Percentiles rank a stretch among this genome's conserved stretches.
Evolutionary conservation across 2,329 filamentous ascomycete genomes (phyloP).

Genomic region (Aspergillus felis): DNA sequence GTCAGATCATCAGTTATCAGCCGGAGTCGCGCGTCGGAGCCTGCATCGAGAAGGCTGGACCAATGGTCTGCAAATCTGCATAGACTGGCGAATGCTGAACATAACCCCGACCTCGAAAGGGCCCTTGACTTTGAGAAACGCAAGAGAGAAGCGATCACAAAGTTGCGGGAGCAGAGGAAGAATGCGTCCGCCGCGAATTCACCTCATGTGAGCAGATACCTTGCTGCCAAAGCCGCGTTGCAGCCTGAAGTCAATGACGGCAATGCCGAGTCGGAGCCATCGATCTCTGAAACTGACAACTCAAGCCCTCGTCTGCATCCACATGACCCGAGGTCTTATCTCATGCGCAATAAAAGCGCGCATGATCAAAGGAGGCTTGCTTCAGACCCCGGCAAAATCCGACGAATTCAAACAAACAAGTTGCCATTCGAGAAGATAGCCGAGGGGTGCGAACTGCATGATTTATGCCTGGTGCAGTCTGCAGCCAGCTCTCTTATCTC

Average conservation of each 20-base stretch:
- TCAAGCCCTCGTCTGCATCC: conserved; percentile 9
- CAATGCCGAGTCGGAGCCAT: neutral
- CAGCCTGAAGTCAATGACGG: neutral
- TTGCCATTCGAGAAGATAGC: conserved; percentile 30
- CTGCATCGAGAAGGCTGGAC: conserved; percentile 3
- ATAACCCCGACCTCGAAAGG: conserved; percentile 20
- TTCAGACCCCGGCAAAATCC: conserved; percentile 4
- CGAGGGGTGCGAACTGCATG: conserved; percentile 19
- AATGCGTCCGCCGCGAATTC: conserved; percentile 12
- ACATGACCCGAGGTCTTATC: conserved; percentile 28
- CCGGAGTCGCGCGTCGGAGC: conserved; percentile 8
- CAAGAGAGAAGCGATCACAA: conserved; percentile 32
- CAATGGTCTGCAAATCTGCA: conserved; percentile 22
- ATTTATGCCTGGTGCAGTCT: conserved; percentile 13
- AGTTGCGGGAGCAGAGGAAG: conserved; percentile 19
- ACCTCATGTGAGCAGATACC: conserved; percentile 30
- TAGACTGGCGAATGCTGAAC: conserved; percentile 5
- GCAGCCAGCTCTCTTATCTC: conserved; percentile 5
- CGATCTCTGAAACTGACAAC: neutral
- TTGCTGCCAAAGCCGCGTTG: conserved; percentile 27
- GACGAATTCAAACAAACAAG: conserved; percentile 18
- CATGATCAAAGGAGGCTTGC: neutral
- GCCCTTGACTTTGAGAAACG: conserved; percentile 39
- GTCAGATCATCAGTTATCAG: neutral
- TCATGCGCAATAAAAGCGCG: conserved; percentile 21